phyloP scores from a whole-genome alignment of 768 basidiomycete genomes.

The Suillus placidus region DNA sequence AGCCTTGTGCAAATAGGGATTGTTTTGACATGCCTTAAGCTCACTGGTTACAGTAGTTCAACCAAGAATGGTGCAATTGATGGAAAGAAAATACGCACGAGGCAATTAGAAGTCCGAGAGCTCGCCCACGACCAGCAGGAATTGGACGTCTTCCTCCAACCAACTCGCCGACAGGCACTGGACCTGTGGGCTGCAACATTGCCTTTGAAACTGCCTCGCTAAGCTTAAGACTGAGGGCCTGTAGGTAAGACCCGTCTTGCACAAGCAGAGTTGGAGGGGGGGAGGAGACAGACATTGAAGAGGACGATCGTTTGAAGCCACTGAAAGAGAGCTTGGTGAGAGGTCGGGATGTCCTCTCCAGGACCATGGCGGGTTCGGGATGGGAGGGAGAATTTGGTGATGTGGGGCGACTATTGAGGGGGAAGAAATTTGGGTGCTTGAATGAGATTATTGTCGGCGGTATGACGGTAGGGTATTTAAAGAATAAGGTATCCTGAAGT shows the following conservation, averaged over 20 bases:
- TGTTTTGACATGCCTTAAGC: conserved; percentile 63
- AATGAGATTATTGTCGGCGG: conserved; percentile 55
- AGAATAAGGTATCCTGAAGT: background rate
- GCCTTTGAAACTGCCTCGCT: conserved; percentile 83
- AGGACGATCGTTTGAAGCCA: conserved; percentile 58
- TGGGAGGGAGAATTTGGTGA: conserved; percentile 52
- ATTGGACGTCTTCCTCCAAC: conserved; percentile 72
- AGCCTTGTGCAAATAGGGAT: conserved; percentile 66
- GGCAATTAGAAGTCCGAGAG: conserved; percentile 68
- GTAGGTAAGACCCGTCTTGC: conserved; percentile 81
- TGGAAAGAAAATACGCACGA: conserved; percentile 51
- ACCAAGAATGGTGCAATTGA: conserved; percentile 17
- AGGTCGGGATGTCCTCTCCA: conserved; percentile 53
- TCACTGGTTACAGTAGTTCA: conserved; percentile 49
- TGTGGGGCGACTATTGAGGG: conserved; percentile 62
- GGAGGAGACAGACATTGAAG: conserved; percentile 38
- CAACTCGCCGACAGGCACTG: conserved; percentile 51
- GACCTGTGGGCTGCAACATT: conserved; percentile 63
- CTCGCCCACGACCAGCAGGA: conserved; percentile 70
- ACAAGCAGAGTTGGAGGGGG: conserved; percentile 48
- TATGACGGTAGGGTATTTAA: conserved; percentile 20
- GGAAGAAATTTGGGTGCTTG: conserved; percentile 69
- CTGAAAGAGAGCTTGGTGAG: conserved; percentile 61
- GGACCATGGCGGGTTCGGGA: conserved; percentile 33
- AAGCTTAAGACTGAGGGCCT: conserved; percentile 73